Evolutionary conservation across 2,329 filamentous ascomycete genomes (phyloP).

Genomic region (Parascedosporium putredinis): DNA sequence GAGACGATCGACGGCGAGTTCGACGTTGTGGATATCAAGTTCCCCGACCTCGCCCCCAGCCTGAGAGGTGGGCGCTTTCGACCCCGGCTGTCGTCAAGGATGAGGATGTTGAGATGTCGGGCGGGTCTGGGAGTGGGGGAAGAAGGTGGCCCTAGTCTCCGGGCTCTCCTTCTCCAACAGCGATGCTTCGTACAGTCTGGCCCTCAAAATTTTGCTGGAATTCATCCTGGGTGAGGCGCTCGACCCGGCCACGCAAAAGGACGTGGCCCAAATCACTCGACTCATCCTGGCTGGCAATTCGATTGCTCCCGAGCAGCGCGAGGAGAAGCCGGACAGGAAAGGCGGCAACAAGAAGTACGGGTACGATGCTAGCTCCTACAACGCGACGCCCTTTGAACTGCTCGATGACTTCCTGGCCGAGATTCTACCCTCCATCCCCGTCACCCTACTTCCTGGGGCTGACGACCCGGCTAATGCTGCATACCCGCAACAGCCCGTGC

Average conservation of each 20-base stretch:
- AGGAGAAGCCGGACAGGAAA: constrained; percentile 37
- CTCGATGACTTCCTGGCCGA: constrained; percentile 75
- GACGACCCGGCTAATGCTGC: constrained; percentile 82
- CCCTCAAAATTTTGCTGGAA: constrained; percentile 70
- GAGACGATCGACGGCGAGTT: constrained; percentile 90
- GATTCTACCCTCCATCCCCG: constrained; percentile 73
- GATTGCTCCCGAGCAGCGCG: constrained; percentile 47
- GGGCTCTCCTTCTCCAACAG: constrained; percentile 74
- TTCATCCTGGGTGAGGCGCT: constrained; percentile 78
- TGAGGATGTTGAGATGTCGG: constrained; percentile 49
- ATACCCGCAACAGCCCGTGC: constrained; percentile 86
- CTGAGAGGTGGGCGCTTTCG: constrained; percentile 64
- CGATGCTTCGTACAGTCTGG: constrained; percentile 59
- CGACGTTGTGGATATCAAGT: constrained; percentile 80
- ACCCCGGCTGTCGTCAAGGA: constrained; percentile 30
- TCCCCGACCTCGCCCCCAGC: constrained; percentile 81
- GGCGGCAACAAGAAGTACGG: constrained; percentile 68
- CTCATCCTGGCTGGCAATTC: constrained; percentile 91
- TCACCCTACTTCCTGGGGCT: constrained; percentile 79
- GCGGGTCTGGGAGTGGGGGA: constrained; percentile 20
- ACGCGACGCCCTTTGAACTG: constrained; percentile 70
- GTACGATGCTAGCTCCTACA: constrained; percentile 83
- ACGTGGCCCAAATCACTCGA: constrained; percentile 61
- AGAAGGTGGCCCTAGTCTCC: constrained; percentile 73
- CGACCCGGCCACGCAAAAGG: constrained; percentile 46